Conservation (phyloP, 2,329 filamentous ascomycete genomes). For the Paraconiothyrium brasiliense region DNA sequence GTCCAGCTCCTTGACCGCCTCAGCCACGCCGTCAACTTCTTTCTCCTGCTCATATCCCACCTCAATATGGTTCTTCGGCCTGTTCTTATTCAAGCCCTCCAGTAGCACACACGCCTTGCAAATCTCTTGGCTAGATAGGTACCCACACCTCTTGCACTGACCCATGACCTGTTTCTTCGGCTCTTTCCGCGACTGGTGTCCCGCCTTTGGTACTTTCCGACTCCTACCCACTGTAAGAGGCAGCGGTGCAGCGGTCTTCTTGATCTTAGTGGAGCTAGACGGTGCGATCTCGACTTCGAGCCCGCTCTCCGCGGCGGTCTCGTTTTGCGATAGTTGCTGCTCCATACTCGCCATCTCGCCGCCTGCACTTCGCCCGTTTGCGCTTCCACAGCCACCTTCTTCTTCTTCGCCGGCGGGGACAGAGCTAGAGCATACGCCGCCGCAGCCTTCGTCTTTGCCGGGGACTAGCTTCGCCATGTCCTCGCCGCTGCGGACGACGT, state of each 20-base stretch:
- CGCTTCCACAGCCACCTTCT: slow-evolving; percentile 77
- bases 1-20: slow-evolving; percentile 29
- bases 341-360: slow-evolving; percentile 88
- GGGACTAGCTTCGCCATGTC: slow-evolving; percentile 94
- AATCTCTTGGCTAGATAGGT: slow-evolving; percentile 91
- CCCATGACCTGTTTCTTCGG: slow-evolving; percentile 74
- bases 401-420: slow-evolving; percentile 63
- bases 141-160: slow-evolving; percentile 87
- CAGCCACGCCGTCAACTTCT: slow-evolving; percentile 25
- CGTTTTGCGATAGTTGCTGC: slow-evolving; percentile 72
- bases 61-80: slow-evolving; percentile 53
- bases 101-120: slow-evolving; percentile 94
- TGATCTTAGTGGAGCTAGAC: neutral
- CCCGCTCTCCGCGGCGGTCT: slow-evolving; percentile 63
- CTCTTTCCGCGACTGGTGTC: slow-evolving; percentile 38
- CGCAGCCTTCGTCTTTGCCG: slow-evolving; percentile 50
- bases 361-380: slow-evolving; percentile 71
- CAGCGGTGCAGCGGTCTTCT: slow-evolving; percentile 48
- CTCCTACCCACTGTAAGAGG: slow-evolving; percentile 31
- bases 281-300: slow-evolving; percentile 73
- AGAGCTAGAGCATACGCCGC: slow-evolving; percentile 40
- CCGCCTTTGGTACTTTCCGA: slow-evolving; percentile 31
- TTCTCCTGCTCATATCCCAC: slow-evolving; percentile 31
- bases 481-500: slow-evolving; percentile 93
- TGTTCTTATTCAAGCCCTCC: slow-evolving; percentile 85